Conservation (phyloP, 345 rosid genomes). For the Citrus maxima region DNA sequence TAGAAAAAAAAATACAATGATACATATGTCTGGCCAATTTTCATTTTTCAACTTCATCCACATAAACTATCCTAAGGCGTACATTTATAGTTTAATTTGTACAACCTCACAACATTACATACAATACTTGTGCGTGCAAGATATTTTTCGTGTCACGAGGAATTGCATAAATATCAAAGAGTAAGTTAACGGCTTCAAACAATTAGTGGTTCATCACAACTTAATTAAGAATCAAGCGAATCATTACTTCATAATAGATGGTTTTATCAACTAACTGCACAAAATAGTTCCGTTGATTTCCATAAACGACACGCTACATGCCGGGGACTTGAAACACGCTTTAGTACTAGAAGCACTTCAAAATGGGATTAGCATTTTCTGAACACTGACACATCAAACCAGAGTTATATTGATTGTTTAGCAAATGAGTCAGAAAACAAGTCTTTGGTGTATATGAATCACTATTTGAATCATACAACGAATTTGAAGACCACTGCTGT, state of each 20-base stretch:
- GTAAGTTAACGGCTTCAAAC: not conserved
- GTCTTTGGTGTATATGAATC: conserved; percentile 3
- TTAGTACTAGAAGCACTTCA: not conserved
- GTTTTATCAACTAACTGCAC: not conserved
- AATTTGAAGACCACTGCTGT: conserved; percentile 3
- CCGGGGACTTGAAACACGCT: not conserved
- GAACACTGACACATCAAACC: not conserved
- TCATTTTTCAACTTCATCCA: too few species aligned
- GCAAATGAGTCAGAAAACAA: not conserved
- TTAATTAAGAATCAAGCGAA: not conserved
- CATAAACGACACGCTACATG: not conserved
- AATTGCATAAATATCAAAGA: not conserved
- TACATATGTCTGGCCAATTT: too few species aligned
- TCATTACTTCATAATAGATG: not conserved
- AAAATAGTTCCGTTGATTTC: not conserved
- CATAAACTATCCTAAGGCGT: not conserved
- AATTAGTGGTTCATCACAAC: not conserved
- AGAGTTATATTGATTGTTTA: not conserved
- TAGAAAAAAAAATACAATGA: too few species aligned
- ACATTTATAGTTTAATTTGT: too few species aligned
- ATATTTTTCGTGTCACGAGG: not conserved
- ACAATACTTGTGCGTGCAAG: not conserved
- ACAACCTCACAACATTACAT: not conserved
- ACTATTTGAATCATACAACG: conserved; percentile 11
- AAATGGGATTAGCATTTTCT: conserved; percentile 5